Conservation (phyloP, 176 grass and related monocot species). For the Aegilops speltoides region DNA sequence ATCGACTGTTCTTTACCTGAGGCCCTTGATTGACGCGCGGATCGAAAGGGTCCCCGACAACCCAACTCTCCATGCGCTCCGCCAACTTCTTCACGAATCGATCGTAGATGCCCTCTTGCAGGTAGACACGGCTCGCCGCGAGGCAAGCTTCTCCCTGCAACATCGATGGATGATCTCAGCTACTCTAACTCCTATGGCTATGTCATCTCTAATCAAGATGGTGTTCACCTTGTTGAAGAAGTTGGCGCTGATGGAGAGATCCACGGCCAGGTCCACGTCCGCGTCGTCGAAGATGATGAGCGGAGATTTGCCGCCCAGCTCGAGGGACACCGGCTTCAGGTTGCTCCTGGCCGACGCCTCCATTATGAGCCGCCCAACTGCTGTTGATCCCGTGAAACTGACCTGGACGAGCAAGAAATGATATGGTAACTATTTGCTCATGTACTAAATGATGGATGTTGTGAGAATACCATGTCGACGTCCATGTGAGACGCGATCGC, state of each 20-base stretch:
- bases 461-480: constrained; percentile 23
- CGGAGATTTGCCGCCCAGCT: constrained; percentile 60
- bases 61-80: constrained; percentile 39
- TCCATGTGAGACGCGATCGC: constrained; percentile 68
- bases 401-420: constrained; percentile 5
- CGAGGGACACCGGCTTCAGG: constrained; percentile 55
- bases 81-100: constrained; percentile 44
- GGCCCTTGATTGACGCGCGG: constrained; percentile 50
- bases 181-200: neutral
- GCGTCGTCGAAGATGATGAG: constrained; percentile 61
- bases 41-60: constrained; percentile 49
- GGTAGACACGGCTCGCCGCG: constrained; percentile 41
- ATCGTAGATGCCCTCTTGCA: constrained; percentile 57
- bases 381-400: constrained; percentile 60
- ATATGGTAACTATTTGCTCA: too few relatives aligned
- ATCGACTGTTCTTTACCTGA: constrained; percentile 6
- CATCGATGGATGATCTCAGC: neutral
- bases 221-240: constrained; percentile 47
- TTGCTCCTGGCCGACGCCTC: constrained; percentile 59
- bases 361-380: constrained; percentile 55
- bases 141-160: constrained; percentile 50
- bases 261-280: constrained; percentile 47
- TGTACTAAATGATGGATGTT: too few relatives aligned
- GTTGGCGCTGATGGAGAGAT: constrained; percentile 33
- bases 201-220: neutral